Base-by-base conservation (phyloP, 306 rosid genomes). In the Castanopsis chinensis region DNA sequence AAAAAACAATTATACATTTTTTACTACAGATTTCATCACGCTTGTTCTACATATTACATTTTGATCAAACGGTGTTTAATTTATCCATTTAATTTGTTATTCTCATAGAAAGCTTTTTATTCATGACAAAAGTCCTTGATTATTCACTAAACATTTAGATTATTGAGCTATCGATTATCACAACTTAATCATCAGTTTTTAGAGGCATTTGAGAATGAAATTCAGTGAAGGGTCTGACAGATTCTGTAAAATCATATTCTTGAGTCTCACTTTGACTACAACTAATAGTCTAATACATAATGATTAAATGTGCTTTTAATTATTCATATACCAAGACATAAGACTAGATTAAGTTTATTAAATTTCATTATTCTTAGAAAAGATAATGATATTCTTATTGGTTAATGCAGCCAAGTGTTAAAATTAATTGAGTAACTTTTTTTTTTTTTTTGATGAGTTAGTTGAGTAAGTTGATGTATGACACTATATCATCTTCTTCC, bases 31-130 rank as follows among this genome's bases (percentile, higher is more conserved):
- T 37, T 37, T 37, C 11, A 37, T 37, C 45, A 37, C 3, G 7
- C 7, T 7, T 37, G 11, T 37, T 7, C 28, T 33, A 35, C 30
- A 43, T 4, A 35, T 67, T 67, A 25, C 72, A 67, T 18, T 21
- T 33, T 67, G 27, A 67, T 33, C 49, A 19, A 8, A 67, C 15
- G 56, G 32, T 61, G 14, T 6, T 49, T n/a, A n/a, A n/a, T n/a
- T 71, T 77, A 76, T 32, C 14, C 59, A 54, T n/a, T 75, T 27
- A 5, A 12, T 32, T 6, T 49, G 10, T 59, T 59, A 12, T 60
- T 72, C 75, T 54, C 69, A 59, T 41, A 54, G 54, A 74, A 73
- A 83, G 73, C 30, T 63, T n/a, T n/a, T 23, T 18, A 52, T 2
- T 70, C 30, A 30, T n/a, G 75, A 27, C 3, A 60, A 69, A 80